Conservation (phyloP, 2,329 filamentous ascomycete genomes). For the Chaetoscypha palmicola region DNA sequence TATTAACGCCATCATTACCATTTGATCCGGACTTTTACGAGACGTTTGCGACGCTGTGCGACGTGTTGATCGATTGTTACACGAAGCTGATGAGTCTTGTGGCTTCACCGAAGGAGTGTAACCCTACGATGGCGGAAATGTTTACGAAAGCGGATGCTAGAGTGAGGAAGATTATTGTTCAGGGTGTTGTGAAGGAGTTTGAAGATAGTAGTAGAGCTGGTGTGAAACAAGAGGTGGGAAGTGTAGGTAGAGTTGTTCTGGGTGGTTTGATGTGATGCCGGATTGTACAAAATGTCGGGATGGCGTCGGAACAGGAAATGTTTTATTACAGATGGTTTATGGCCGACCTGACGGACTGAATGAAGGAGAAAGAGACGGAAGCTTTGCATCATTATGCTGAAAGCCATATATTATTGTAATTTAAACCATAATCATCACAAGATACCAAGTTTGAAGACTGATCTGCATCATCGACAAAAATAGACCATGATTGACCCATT, state of each 20-base stretch:
- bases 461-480: not conserved
- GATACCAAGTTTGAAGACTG: not conserved
- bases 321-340: slow-evolving; percentile 1
- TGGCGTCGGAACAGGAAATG: slow-evolving; percentile 1
- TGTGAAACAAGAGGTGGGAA: slow-evolving; percentile 73
- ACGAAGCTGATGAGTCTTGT: slow-evolving; percentile 69
- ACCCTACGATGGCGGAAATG: slow-evolving; percentile 65
- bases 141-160: slow-evolving; percentile 85
- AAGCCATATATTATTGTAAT: slow-evolving; percentile 9
- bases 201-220: slow-evolving; percentile 75
- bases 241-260: slow-evolving; percentile 81
- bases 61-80: slow-evolving; percentile 91
- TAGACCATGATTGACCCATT: too few relatives aligned
- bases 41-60: slow-evolving; percentile 91
- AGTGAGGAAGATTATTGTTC: slow-evolving; percentile 82
- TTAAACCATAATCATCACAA: not conserved
- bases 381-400: slow-evolving; percentile 4
- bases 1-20: slow-evolving; percentile 85
- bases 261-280: slow-evolving; percentile 65
- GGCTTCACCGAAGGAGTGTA: slow-evolving; percentile 66
- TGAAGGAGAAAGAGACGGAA: slow-evolving; percentile 2
- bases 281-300: slow-evolving; percentile 4
- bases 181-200: slow-evolving; percentile 83
- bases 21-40: slow-evolving; percentile 98
- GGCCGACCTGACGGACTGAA: too few relatives aligned